Evolutionary conservation across 805 yeast genomes (phyloP).

Genomic region (Martiniozyma abietophila): DNA sequence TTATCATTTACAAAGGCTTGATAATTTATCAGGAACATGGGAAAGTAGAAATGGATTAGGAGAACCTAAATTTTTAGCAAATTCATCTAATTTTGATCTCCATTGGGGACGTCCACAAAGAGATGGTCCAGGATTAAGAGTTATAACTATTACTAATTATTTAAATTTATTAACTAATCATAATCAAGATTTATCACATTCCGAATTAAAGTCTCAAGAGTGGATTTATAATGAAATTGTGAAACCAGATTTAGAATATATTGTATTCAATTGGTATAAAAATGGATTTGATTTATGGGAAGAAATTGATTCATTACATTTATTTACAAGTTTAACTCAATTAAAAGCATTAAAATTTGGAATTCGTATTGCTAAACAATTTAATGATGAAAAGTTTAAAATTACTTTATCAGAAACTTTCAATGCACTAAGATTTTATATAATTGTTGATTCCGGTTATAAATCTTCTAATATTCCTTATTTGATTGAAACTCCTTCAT

Average conservation of each 20-base stretch:
- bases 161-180: conserved; percentile 33
- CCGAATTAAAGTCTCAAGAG: conserved; percentile 25
- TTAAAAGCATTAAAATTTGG: conserved; percentile 60
- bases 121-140: conserved; percentile 87
- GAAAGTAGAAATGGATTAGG: conserved; percentile 56
- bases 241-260: conserved; percentile 62
- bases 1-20: conserved; percentile 49
- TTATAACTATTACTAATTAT: conserved; percentile 52
- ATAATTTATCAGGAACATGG: conserved; percentile 62
- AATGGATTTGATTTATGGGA: conserved; percentile 91
- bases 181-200: conserved; percentile 18
- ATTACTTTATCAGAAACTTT: conserved; percentile 24
- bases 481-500: conserved; percentile 61
- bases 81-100: conserved; percentile 52
- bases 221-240: conserved; percentile 42
- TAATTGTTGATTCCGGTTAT: conserved; percentile 34
- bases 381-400: conserved; percentile 24
- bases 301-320: conserved; percentile 66
- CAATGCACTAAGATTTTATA: conserved; percentile 29
- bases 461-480: conserved; percentile 36
- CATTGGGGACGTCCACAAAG: conserved; percentile 94
- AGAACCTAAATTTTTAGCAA: conserved; percentile 77
- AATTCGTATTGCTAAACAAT: conserved; percentile 28
- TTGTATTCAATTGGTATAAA: conserved; percentile 49
- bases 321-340: conserved; percentile 72